Conservation (phyloP, 2,329 filamentous ascomycete genomes). For the Bipolaris sorokiniana region DNA sequence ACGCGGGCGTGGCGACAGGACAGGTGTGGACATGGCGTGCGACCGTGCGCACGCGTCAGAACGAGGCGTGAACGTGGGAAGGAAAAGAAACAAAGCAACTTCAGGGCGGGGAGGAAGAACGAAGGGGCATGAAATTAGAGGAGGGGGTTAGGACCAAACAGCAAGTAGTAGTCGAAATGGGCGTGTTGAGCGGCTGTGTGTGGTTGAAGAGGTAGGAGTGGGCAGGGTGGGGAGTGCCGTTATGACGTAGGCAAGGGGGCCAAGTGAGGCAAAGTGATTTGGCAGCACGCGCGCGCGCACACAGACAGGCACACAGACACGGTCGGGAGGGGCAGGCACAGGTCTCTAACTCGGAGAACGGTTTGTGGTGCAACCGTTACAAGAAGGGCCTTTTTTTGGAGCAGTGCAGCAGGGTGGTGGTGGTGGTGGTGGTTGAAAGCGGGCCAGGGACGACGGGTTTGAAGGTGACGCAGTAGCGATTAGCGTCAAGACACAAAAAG, state of each 20-base stretch:
- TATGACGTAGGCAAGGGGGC: conserved; percentile 12
- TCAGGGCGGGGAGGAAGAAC: conserved; percentile 21
- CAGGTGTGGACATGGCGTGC: conserved; percentile 44
- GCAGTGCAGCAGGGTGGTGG: no score
- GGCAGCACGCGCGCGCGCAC: conserved; percentile 1
- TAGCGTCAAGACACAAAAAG: conserved; percentile 1
- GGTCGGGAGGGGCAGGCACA: conserved; percentile 13
- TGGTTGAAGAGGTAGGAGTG: neutral
- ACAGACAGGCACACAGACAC: conserved; percentile 1
- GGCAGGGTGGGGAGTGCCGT: conserved; percentile 17
- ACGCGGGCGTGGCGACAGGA: conserved; percentile 41
- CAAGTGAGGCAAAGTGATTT: conserved; percentile 11
- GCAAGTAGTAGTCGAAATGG: neutral
- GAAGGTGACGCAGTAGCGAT: neutral
- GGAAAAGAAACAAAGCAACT: conserved; percentile 6
- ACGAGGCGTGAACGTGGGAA: conserved; percentile 22
- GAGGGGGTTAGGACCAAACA: conserved; percentile 9
- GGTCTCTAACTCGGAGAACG: neutral
- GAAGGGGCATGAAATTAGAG: conserved; percentile 34
- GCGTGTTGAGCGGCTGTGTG: neutral
- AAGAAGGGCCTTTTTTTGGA: neutral
- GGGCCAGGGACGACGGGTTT: neutral
- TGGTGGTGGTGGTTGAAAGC: neutral
- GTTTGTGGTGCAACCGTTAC: conserved; percentile 2
- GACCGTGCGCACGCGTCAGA: conserved; percentile 12